Evolutionary conservation across 1,284 basidiomycete genomes (phyloP).

Genomic region (Trametes sp.): DNA sequence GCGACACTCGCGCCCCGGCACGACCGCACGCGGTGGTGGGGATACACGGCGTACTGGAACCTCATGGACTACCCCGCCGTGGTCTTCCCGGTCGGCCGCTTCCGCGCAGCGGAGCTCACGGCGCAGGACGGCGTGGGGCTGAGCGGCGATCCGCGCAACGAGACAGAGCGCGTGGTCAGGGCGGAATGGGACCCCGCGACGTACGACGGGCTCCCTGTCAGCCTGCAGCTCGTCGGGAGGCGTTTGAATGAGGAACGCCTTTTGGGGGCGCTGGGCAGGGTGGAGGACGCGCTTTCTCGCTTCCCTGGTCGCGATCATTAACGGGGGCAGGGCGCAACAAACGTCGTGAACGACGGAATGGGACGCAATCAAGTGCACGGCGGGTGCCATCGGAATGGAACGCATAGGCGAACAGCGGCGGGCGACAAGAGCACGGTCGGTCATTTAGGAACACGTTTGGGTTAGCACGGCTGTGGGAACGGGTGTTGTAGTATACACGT

Average conservation of each 20-base stretch:
- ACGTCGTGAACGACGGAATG: background rate
- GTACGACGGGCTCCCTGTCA: slow-evolving; percentile 54
- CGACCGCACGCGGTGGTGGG: slow-evolving; percentile 58
- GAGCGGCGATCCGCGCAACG: slow-evolving; percentile 45
- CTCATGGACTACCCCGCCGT: slow-evolving; percentile 60
- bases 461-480: slow-evolving; percentile 11
- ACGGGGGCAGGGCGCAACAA: background rate
- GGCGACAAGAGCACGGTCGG: background rate
- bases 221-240: slow-evolving; percentile 57
- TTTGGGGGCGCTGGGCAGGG: slow-evolving; percentile 51
- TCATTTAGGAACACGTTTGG: slow-evolving; percentile 11
- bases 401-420: slow-evolving; percentile 4
- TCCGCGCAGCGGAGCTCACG: slow-evolving; percentile 33
- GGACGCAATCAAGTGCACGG: background rate
- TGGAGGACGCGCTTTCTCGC: slow-evolving; percentile 45
- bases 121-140: slow-evolving; percentile 30
- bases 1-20: slow-evolving; percentile 60
- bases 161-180: slow-evolving; percentile 47
- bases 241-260: slow-evolving; percentile 58
- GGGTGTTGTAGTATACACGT: slow-evolving; percentile 6
- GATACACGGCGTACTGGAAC: slow-evolving; percentile 65
- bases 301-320: slow-evolving; percentile 14
- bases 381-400: background rate
- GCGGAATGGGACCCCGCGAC: slow-evolving; percentile 53
- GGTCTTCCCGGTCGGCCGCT: slow-evolving; percentile 58